phyloP scores from a whole-genome alignment of 2,329 filamentous ascomycete species.

The Pestalotiopsis sp. region DNA sequence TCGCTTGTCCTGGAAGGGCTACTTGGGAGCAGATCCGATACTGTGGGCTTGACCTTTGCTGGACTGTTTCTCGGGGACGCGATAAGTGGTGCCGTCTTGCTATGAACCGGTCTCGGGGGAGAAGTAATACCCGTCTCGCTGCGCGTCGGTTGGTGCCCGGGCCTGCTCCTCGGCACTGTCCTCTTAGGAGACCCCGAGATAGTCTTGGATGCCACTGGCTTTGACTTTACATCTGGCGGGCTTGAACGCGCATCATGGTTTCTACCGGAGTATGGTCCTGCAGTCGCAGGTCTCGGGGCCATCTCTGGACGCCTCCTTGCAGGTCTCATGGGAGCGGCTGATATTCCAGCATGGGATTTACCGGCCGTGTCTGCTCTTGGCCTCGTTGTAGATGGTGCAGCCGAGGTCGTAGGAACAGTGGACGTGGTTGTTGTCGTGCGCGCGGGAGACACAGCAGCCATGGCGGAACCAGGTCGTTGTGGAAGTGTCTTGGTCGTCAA shows the following conservation, averaged over 20 bases:
- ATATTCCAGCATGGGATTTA: conserved; percentile 59
- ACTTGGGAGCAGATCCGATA: conserved; percentile 23
- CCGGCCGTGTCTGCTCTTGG: conserved; percentile 45
- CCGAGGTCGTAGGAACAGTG: conserved; percentile 34
- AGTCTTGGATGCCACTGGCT: conserved; percentile 52
- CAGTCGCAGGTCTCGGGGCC: conserved; percentile 62
- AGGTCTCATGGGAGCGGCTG: conserved; percentile 66
- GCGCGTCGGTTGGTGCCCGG: conserved; percentile 50
- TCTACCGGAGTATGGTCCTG: conserved; percentile 66
- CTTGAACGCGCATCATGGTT: conserved; percentile 52
- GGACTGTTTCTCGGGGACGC: conserved; percentile 37
- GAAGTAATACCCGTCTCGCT: conserved; percentile 55
- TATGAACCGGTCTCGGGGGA: conserved; percentile 38
- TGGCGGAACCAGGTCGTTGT: conserved; percentile 63
- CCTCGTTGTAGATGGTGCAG: conserved; percentile 39
- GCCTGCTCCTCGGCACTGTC: conserved; percentile 47
- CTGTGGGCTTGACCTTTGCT: conserved; percentile 36
- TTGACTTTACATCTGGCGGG: conserved; percentile 49
- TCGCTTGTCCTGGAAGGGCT: conserved; percentile 44
- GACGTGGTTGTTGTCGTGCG: conserved; percentile 44
- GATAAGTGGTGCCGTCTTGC: conserved; percentile 28
- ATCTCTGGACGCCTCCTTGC: conserved; percentile 61
- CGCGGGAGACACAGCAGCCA: conserved; percentile 62
- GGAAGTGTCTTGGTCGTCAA: conserved; percentile 56
- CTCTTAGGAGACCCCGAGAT: conserved; percentile 57